These are phyloP conservation scores for Tulasnella sp. DNA, from an alignment of 768 basidiomycete genomes.

Conservation along the genomic window DNA sequence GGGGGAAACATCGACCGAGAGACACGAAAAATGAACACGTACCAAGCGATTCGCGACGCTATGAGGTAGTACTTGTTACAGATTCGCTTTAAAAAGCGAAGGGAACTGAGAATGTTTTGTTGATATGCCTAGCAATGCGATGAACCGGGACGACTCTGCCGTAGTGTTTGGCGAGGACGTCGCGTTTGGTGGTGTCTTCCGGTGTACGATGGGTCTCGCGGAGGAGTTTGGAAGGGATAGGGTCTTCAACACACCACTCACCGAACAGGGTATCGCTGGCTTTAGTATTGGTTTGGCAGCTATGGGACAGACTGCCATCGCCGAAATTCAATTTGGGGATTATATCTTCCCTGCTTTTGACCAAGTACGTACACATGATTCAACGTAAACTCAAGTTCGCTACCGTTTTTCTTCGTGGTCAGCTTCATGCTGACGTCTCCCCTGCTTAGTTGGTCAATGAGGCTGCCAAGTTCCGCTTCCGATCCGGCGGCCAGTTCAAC, in stretches of 20 bases:
- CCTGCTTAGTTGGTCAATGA: conserved; percentile 78
- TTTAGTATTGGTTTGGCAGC: conserved; percentile 86
- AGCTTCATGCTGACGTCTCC: conserved; percentile 5
- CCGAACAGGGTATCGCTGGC: conserved; percentile 89
- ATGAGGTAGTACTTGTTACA: conserved; percentile 45
- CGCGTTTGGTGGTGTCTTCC: conserved; percentile 88
- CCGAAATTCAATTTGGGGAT: conserved; percentile 79
- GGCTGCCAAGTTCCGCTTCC: conserved; percentile 86
- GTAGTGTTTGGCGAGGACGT: conserved; percentile 85
- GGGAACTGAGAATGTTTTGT: background rate
- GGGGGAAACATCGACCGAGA: conserved; percentile 54
- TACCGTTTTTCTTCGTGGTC: background rate
- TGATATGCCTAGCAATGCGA: conserved; percentile 47
- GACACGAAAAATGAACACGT: conserved; percentile 91
- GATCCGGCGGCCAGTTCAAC: conserved; percentile 73
- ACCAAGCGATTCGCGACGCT: conserved; percentile 86
- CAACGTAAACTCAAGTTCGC: background rate
- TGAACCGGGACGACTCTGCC: conserved; percentile 75
- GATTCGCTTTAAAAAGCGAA: no score
- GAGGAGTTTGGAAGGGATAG: conserved; percentile 93
- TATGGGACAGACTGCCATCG: conserved; percentile 92
- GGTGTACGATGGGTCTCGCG: conserved; percentile 87
- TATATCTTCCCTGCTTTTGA: conserved; percentile 94
- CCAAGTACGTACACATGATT: conserved; percentile 44
- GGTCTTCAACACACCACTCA: conserved; percentile 90